These are phyloP conservation scores for Arachnomyces sp. DNA, from an alignment of 2,329 filamentous ascomycete species.

Conservation along the genomic window DNA sequence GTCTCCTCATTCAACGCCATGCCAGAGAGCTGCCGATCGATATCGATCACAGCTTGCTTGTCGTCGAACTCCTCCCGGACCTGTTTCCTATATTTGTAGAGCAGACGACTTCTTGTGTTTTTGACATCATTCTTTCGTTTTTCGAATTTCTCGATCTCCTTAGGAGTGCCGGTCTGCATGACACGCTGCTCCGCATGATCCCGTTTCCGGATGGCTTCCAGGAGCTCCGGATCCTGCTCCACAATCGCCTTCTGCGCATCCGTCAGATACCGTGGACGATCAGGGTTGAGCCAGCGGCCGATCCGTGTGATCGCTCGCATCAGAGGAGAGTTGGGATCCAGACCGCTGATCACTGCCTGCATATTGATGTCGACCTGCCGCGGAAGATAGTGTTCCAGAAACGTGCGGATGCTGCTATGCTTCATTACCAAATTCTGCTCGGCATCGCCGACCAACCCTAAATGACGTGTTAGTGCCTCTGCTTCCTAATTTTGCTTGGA, in stretches of 20 bases:
- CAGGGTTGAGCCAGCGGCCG: slow-evolving; percentile 17
- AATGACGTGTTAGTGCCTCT: too few species aligned
- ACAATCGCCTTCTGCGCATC: slow-evolving; percentile 15
- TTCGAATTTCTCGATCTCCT: slow-evolving; percentile 4
- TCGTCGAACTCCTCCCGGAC: slow-evolving; percentile 12
- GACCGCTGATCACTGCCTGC: slow-evolving; percentile 15
- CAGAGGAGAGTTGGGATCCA: slow-evolving; percentile 14
- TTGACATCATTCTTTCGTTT: slow-evolving; percentile 6
- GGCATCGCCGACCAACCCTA: slow-evolving; percentile 11
- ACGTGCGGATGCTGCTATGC: slow-evolving; percentile 12
- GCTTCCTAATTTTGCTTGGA: too few species aligned
- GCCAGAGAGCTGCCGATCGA: slow-evolving; percentile 15
- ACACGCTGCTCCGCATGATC: too few species aligned
- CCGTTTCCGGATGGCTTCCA: slow-evolving; percentile 8
- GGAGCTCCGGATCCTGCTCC: slow-evolving; percentile 14
- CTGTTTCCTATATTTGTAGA: slow-evolving; percentile 10
- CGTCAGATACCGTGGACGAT: slow-evolving; percentile 15
- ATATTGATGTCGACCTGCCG: slow-evolving; percentile 12
- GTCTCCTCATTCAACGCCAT: slow-evolving; percentile 9
- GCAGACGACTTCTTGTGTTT: slow-evolving; percentile 10
- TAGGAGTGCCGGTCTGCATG: slow-evolving; percentile 6
- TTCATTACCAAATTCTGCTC: slow-evolving; percentile 16
- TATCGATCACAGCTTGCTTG: slow-evolving; percentile 15
- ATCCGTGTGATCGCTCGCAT: slow-evolving; percentile 18
- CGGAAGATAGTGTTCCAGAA: slow-evolving; percentile 16